Evolutionary conservation across 1,284 basidiomycete species (phyloP), one percentile per base, ranked within the genome.

Genomic region (Pholiota adiposa): DNA sequence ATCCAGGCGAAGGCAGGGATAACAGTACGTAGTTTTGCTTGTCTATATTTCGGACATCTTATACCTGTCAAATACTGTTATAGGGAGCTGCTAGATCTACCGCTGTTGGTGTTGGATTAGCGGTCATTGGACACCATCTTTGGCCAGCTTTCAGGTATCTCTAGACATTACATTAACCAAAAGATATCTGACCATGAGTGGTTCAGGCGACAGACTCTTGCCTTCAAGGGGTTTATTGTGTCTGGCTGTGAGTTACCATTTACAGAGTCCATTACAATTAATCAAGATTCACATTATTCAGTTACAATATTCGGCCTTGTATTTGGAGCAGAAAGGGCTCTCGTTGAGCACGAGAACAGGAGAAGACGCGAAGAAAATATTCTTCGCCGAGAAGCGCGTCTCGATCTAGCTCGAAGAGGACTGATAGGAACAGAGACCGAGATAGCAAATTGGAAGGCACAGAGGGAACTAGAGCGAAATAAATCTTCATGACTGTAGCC

Each of bases 391-490:
- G 81, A 91, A 70, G 93, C 93, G 12, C 82, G 90, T 31, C 77
- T 89, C 41, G 91, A 92, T 55, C 82, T 96, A 56, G 86, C 88
- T 12, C 81, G 84, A 38, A 82, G 84, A 62, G 93, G 93, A 18
- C 79, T 92, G 50, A 83, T 95, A 59, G 86, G 88, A 4, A 94
- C 92, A 7, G 93, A 96, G 73, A 86, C 87, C 9, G 92, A 92
- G 68, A 94, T 95, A 49, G 79, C 85, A 40, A 87, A 86, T 70
- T 96, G 93, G 93, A 88, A 85, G 70, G 82, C 79, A 65, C 77
- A 78, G 54, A 73, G 52, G 46, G 62, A 52, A 49, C 31, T 67
- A 38, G 64, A 70, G 57, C 63, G 64, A 60, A 43, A 49, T 29
- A 41, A 44, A 11, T 23, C 12, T 21, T 34, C 27, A 46, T 27